Percentiles rank a stretch among this genome's conserved stretches.
Conservation (phyloP, 31 red algal species). For the Odonthalia washingtoniensis region DNA sequence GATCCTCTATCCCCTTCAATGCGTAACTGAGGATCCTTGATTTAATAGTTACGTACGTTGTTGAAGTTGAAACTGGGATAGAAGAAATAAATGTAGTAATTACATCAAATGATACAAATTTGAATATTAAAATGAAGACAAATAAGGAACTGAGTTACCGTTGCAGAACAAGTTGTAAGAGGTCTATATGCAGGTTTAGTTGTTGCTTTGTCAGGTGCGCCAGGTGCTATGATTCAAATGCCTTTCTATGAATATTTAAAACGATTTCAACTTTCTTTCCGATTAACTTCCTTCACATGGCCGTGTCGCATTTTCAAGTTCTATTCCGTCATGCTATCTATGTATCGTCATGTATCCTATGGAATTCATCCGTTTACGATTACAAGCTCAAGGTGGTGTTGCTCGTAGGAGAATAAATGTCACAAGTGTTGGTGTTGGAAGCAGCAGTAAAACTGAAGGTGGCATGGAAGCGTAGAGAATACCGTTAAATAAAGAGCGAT, state of each 20-base stretch:
- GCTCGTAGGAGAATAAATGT: too few relatives aligned
- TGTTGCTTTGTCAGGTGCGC: constrained; percentile 56
- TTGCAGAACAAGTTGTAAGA: constrained; percentile 56
- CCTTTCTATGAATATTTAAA: constrained; percentile 66
- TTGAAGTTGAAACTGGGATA: too few relatives aligned
- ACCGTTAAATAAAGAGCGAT: constrained; percentile 46
- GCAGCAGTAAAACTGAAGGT: constrained; percentile 54
- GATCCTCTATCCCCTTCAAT: too few relatives aligned
- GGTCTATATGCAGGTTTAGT: constrained; percentile 55
- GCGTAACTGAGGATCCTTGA: too few relatives aligned
- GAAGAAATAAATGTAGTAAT: too few relatives aligned
- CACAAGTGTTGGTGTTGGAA: constrained; percentile 52
- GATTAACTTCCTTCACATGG: too few relatives aligned
- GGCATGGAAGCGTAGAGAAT: constrained; percentile 47
- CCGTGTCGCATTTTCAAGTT: constrained; percentile 54
- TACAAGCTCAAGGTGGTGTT: constrained; percentile 67
- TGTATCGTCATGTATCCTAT: constrained; percentile 57
- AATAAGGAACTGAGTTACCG: too few relatives aligned
- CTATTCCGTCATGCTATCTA: constrained; percentile 42
- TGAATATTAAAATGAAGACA: too few relatives aligned
- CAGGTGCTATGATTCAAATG: constrained; percentile 66
- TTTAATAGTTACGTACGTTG: too few relatives aligned
- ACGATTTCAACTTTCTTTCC: too few relatives aligned
- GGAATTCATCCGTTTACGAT: constrained; percentile 47
- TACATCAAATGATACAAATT: too few relatives aligned